Base-by-base conservation (phyloP, 805 yeast species). In the Myxozyma udenii region DNA sequence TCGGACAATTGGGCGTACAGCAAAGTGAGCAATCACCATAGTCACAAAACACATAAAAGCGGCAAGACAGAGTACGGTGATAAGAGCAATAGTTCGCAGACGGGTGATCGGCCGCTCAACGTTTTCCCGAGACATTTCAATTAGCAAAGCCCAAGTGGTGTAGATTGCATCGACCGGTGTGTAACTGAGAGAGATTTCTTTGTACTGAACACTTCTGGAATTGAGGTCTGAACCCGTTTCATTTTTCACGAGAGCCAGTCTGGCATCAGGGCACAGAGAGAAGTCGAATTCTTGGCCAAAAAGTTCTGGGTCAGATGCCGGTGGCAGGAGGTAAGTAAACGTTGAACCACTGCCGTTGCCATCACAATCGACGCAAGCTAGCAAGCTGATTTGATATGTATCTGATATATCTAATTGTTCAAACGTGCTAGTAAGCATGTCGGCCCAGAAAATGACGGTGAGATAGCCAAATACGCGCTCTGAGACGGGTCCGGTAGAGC, bases 11-110 rank as follows among this genome's bases (percentile, higher is more conserved):
- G 97, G 96, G 57, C 85, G 70, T 4, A 88, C 90, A 32, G 90
- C 88, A 74, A 82, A 85, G 53, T 86, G 88, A 0, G 95, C 88
- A 48, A 89, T 68, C 3, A 93, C 90, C 65, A 88, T 78, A 0
- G 96, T 87, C n/a, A 86, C 65, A 1, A 86, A 54, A 58, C 86
- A 80, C 74, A 87, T 80, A 56, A 84, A 77, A 0, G 73, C 86
- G 2, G 93, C 93, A 19, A 85, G 79, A 1, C 86, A 95, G 35
- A 89, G 71, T 22, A 86, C 87, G 1, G 86, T 83, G 3, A 93
- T 95, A 41, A 83, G 76, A 53, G 87, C 83, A 44, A 89, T 84
- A 57, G 79, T 79, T 1, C 83, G 76, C 37, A 89, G 68, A 56
- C 75, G 77, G 21, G 74, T 69, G 3, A 84, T 75, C 0, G 95